phyloP scores from a whole-genome alignment of 2,329 filamentous ascomycete species.

The Orbilia blumenaviensis region DNA sequence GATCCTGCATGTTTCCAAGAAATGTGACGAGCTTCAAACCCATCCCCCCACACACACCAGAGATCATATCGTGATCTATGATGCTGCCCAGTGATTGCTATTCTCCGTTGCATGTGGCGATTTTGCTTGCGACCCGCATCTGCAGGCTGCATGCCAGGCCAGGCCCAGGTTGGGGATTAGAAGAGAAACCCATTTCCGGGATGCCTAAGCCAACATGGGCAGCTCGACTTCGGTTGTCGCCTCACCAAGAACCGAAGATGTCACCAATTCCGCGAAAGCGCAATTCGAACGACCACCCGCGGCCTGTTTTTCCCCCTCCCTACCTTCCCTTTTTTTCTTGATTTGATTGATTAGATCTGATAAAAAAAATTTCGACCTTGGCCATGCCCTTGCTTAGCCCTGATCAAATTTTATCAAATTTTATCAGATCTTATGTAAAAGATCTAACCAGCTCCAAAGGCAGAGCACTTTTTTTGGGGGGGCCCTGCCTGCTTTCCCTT shows the following conservation, averaged over 20 bases:
- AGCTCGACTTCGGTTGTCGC: conserved; percentile 31
- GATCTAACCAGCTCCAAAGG: too few species aligned
- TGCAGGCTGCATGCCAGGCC: conserved; percentile 37
- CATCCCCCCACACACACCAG: conserved; percentile 19
- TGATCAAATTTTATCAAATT: background rate
- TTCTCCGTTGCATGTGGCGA: conserved; percentile 39
- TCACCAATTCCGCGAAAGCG: conserved; percentile 3
- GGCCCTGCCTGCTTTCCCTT: background rate
- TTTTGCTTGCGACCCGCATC: conserved; percentile 24
- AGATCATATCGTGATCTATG: background rate
- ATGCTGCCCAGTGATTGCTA: conserved; percentile 25
- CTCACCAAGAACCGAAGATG: conserved; percentile 15
- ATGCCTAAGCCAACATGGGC: conserved; percentile 27
- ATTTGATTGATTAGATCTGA: conserved; percentile 28
- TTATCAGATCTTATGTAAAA: conserved; percentile 38
- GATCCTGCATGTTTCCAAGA: conserved; percentile 3
- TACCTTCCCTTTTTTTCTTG: background rate
- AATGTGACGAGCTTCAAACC: conserved; percentile 17
- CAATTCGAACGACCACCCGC: background rate
- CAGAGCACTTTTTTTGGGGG: too few species aligned
- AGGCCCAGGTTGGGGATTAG: background rate
- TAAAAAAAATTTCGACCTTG: conserved; percentile 4
- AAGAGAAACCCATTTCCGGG: conserved; percentile 9
- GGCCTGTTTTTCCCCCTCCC: background rate
- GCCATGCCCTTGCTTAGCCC: too few species aligned